Evolutionary conservation across 1,284 basidiomycete genomes (phyloP), one percentile per base, ranked within the genome.

Genomic region (Sporisorium exsertum): DNA sequence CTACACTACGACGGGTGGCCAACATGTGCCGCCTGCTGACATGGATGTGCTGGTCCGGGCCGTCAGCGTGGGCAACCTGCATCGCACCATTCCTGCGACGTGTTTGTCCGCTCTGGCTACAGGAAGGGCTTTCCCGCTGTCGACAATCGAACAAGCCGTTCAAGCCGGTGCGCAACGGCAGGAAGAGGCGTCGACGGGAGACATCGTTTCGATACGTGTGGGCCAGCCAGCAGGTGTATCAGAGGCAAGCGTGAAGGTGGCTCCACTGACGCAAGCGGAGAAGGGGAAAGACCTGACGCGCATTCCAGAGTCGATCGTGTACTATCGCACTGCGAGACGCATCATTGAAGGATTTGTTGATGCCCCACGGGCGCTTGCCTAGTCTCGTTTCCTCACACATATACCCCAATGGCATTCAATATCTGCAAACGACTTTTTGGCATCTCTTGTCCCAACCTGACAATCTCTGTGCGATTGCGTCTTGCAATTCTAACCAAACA

Each of bases 161-260:
- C 60, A 58, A 49, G 52, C 47, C 0, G 24, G 67, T 13, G n/a
- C 43, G 26, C 29, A 13, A 6, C 15, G 27, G 8, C 37, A 49
- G 2, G 22, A 43, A n/a, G n/a, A 43, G n/a, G 37, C 18, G n/a
- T 43, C 20, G n/a, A 26, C 22, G 15, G 40, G 13, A 1, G 45
- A n/a, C 15, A 59, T 80, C 27, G 18, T 64, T 20, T 72, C 72
- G 8, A 66, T 85, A 13, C 72, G 67, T 7, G 81, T 85, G 0
- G 84, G 83, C 22, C 84, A 85, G 43, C 82, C 83, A 18, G 82
- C 83, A 0, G 84, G 84, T 6, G 64, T 79, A 2, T 76, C 81
- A 2, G 67, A 70, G 10, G 75, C 81, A 18, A 77, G 72, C 29
- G 75, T 80, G 51, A 67, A 70, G 43, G 49, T 77, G 0, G 26